A percentile compares a stretch with the other conserved stretches of the same genome.
Conservation (phyloP, 345 rosid genomes). For the Raphanus sativus region DNA sequence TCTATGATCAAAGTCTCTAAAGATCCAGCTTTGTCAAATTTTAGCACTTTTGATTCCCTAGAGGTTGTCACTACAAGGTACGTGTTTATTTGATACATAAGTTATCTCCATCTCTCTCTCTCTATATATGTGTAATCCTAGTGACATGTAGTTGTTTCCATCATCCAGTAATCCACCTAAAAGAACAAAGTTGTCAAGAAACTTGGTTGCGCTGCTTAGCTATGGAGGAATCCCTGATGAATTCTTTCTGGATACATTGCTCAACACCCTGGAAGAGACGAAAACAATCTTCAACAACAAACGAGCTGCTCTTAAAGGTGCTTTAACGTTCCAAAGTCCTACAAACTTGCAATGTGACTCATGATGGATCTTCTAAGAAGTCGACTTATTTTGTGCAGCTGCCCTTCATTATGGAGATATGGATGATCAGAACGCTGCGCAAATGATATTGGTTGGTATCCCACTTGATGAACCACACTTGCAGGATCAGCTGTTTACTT, state of each 20-base stretch:
- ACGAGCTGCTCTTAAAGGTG: constrained; percentile 56
- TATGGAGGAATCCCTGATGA: constrained; percentile 72
- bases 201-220: constrained; percentile 63
- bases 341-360: background rate
- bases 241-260: constrained; percentile 51
- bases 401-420: constrained; percentile 46
- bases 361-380: background rate
- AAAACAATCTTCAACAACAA: constrained; percentile 39
- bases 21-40: constrained; percentile 36
- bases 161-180: constrained; percentile 56
- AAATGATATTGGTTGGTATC: constrained; percentile 69
- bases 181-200: constrained; percentile 48
- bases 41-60: constrained; percentile 43
- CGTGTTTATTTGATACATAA: background rate
- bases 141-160: constrained; percentile 14
- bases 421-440: constrained; percentile 47
- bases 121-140: background rate
- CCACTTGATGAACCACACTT: constrained; percentile 66
- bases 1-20: constrained; percentile 70
- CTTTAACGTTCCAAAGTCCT: background rate
- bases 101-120: background rate
- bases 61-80: constrained; percentile 80
- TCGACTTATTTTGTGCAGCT: constrained; percentile 41
- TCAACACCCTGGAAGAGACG: constrained; percentile 54
- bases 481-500: constrained; percentile 39